Base-by-base conservation (phyloP, 306 rosid species). In the Prunus mongolica region DNA sequence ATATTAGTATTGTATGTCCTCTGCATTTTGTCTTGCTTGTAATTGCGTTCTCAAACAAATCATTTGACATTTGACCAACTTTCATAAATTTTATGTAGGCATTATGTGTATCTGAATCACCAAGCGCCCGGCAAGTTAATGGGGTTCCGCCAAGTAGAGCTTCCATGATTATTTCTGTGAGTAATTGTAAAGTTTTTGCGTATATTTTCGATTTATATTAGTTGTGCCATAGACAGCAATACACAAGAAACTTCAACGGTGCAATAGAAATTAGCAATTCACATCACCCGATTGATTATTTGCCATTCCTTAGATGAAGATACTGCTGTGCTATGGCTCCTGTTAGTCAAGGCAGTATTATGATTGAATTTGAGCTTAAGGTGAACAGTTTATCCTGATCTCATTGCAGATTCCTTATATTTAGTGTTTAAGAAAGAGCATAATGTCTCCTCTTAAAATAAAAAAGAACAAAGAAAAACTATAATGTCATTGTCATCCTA, bases 131-230 rank as follows among this genome's bases (percentile, higher is more conserved):
- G 80, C 88, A 84, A 50, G 81, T 80, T 63, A 91, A 87, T 78
- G 98, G 98, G 84, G 81, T 95, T 76, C 76, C 76, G 10, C 7
- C 64, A 46, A 82, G 84, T 82, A 92, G 88, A 85, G 97, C 96
- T 74, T 87, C 79, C 83, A 85, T 95, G 95, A 92, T 95, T 67
- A 85, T 88, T 77, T 82, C 96, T 64, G 98, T 95, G 84, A 82
- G 97, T 83, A 68, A 41, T 54, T 73, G 56, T 49, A 3, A 49
- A 4, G 3, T 65, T 28, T 64, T 11, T 71, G 13, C 12, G 44
- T 4, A 34, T 20, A 6, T 51, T 70, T 20, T 70, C 12, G 1
- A 52, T 70, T 52, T 51, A n/a, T 19, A 54, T 49, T n/a, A 54
- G 27, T n/a, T 24, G 11, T 12, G 9, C 7, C 19, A 47, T 2